Evolutionary conservation across 495 filamentous ascomycete species (phyloP), one percentile per base, ranked within the genome.

Genomic region (Aspergillus bridgeri): DNA sequence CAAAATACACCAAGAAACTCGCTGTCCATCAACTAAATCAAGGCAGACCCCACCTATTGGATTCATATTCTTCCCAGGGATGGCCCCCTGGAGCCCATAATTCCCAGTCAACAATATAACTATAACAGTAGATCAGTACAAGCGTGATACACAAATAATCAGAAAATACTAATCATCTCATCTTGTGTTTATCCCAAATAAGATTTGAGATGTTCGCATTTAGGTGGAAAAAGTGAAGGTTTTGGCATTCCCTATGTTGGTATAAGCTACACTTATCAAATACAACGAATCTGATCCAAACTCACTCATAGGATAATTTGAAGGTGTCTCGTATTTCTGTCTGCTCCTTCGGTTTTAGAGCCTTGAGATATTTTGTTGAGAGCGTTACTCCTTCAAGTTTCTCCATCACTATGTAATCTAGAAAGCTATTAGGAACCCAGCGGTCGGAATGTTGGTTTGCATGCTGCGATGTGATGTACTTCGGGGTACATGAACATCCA

Each of bases 381-480:
- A 51, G 38, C 8, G 27, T 57, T 25, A 27, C 45, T 51, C 55
- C 55, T 51, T 48, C 55, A 19, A 57, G 55, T 46, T 43, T 57
- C 33, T 51, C 48, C 48, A 57, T 57, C n/a, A 57, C 55, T 11
- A 57, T 38, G 13, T 57, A 57, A 24, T 57, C 55, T 33, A 56
- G 9, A 47, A 53, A 52, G 8, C 56, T 42, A 17, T 23, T 48
- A 3, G 56, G 56, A 27, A 58, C 56, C 19, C 38, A 58, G 11
- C 18, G 22, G 42, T 52, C 19, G n/a, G 21, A 42, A 19, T 48
- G 22, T 48, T 58, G 56, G 19, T 42, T 56, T 38, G 22, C 49
- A 58, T 58, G 56, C 27, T 58, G 51, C 29, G 23, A 54, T 53
- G 50, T 21, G 24, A 53, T 19, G 24, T 53, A 53, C 19, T 42